Evolutionary conservation across 2,329 filamentous ascomycete species (phyloP).

Genomic region (Talaromyces atroroseus): DNA sequence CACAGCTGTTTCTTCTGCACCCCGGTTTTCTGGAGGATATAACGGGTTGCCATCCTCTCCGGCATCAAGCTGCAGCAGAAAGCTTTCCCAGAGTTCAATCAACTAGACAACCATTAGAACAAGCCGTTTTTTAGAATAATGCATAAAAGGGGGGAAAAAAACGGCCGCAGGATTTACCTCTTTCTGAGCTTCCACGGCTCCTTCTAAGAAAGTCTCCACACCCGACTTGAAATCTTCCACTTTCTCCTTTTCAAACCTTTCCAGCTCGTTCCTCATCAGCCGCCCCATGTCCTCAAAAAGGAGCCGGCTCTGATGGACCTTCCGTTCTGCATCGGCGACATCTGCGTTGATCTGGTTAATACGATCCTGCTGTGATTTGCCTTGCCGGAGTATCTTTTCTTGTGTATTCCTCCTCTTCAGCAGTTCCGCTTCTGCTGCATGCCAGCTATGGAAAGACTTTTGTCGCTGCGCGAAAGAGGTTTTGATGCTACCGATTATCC

Average conservation of each 20-base stretch:
- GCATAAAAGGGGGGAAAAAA: too few species aligned
- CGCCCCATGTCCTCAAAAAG: conserved; percentile 97
- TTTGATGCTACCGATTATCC: conserved; percentile 91
- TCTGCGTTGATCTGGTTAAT: conserved; percentile 88
- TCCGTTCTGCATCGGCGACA: conserved; percentile 89
- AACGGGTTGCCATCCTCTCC: conserved; percentile 69
- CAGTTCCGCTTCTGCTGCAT: conserved; percentile 80
- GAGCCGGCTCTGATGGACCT: conserved; percentile 81
- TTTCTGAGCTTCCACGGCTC: conserved; percentile 95
- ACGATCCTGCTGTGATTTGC: conserved; percentile 91
- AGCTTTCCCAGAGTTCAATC: conserved; percentile 96
- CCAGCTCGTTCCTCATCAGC: conserved; percentile 83
- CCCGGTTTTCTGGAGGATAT: conserved; percentile 24
- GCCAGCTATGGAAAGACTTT: conserved; percentile 94
- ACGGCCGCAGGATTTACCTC: too few species aligned
- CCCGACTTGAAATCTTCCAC: conserved; percentile 98
- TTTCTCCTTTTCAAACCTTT: conserved; percentile 93
- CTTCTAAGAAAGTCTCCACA: conserved; percentile 95
- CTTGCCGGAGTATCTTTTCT: conserved; percentile 91
- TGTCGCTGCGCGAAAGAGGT: conserved; percentile 87
- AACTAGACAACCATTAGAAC: conserved; percentile 51
- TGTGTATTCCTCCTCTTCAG: conserved; percentile 83
- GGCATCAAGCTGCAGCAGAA: conserved; percentile 89
- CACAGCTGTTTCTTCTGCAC: neutral
- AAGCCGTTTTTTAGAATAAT: too few species aligned